phyloP scores from a whole-genome alignment of 208 protist genomes.

The Leishmania guyanensis region DNA sequence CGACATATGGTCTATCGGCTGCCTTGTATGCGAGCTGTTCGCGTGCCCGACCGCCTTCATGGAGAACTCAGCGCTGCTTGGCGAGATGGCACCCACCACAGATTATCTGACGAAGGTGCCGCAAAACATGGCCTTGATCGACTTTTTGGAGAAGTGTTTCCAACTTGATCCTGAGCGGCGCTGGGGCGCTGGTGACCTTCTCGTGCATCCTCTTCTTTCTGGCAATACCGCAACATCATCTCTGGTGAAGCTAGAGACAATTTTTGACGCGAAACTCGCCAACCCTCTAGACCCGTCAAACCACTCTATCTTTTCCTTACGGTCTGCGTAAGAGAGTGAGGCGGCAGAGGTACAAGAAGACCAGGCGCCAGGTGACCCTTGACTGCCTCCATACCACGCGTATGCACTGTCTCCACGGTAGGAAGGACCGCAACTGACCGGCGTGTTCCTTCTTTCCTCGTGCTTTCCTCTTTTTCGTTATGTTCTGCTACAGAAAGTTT shows the following conservation, averaged over 20 bases:
- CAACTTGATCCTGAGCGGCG: constrained; percentile 63
- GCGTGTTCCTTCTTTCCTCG: neutral
- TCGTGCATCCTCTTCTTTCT: constrained; percentile 72
- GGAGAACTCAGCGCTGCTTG: constrained; percentile 61
- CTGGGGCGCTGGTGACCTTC: constrained; percentile 59
- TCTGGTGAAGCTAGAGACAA: constrained; percentile 55
- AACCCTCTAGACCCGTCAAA: constrained; percentile 22
- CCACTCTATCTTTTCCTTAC: constrained; percentile 45
- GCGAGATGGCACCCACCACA: constrained; percentile 55
- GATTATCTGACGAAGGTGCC: constrained; percentile 62
- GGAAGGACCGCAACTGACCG: neutral
- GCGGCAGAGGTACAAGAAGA: neutral
- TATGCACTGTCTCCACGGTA: neutral
- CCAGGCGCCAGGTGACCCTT: neutral
- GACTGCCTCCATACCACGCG: neutral
- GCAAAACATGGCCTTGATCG: constrained; percentile 53
- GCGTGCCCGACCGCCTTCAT: constrained; percentile 82
- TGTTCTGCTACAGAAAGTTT: neutral
- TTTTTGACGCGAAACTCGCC: constrained; percentile 51
- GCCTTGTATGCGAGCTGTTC: constrained; percentile 88
- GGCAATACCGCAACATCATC: constrained; percentile 39
- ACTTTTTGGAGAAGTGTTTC: constrained; percentile 88
- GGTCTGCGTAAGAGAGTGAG: constrained; percentile 27
- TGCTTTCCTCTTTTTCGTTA: neutral
- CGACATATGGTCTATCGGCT: constrained; percentile 94